phyloP scores from a whole-genome alignment of 345 rosid species.

The Carallia pectinifolia region DNA sequence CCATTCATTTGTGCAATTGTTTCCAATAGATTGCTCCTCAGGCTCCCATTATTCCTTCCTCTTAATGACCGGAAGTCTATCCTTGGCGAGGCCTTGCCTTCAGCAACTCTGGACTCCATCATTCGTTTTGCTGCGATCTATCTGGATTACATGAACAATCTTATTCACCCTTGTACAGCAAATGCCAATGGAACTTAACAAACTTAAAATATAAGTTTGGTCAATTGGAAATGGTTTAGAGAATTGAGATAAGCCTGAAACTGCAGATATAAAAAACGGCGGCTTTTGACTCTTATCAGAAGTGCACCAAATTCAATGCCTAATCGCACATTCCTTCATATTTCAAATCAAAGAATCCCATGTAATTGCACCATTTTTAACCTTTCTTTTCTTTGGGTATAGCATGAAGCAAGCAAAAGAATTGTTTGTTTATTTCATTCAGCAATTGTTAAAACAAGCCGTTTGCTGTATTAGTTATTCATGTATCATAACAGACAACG shows the following conservation, averaged over 20 bases:
- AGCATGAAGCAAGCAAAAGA: neutral
- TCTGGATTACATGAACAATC: neutral
- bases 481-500: constrained; percentile 3
- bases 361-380: neutral
- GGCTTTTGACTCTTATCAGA: constrained; percentile 2
- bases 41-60: constrained; percentile 19
- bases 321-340: neutral
- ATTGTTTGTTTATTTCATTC: neutral
- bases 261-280: neutral
- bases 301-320: neutral
- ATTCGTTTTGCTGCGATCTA: neutral
- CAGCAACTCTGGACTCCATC: constrained; percentile 18
- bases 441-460: no score
- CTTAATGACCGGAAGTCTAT: constrained; percentile 18
- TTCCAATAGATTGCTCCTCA: constrained; percentile 28
- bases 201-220: no score
- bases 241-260: no score
- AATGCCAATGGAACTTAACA: neutral
- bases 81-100: constrained; percentile 30
- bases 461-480: no score
- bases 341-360: neutral
- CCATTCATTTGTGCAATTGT: constrained; percentile 19
- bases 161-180: constrained; percentile 1
- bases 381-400: no score
- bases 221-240: no score